Conservation (phyloP, 441 rosid species). For the Corymbia citriodora region DNA sequence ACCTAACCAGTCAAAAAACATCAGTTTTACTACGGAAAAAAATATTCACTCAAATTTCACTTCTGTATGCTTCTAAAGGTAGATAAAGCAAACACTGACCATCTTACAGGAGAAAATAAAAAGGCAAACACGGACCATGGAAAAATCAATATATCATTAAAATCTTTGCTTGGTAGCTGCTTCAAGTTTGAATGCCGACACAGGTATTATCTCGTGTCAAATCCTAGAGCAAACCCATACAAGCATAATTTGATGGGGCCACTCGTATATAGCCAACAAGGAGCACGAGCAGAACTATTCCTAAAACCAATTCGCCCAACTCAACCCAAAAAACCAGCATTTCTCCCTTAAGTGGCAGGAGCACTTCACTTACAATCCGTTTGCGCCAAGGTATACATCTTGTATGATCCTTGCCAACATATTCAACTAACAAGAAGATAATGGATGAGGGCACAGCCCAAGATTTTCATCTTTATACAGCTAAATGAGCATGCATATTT, state of each 20-base stretch:
- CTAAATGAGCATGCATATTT: not conserved
- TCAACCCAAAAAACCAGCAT: constrained; percentile 1
- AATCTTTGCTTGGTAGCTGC: not conserved
- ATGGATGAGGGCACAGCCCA: not conserved
- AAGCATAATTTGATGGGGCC: not conserved
- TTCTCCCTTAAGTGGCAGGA: not conserved
- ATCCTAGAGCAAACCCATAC: not conserved
- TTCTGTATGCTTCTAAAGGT: not conserved
- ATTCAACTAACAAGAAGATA: not conserved
- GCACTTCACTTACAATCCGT: not conserved
- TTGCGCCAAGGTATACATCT: not conserved
- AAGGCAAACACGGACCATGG: not conserved
- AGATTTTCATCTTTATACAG: not conserved
- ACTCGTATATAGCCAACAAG: not conserved
- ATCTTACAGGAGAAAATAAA: not conserved
- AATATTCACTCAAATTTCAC: not conserved
- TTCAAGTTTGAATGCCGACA: not conserved
- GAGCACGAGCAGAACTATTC: not conserved
- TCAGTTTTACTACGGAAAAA: not conserved
- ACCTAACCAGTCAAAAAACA: not conserved
- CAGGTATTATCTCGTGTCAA: not conserved
- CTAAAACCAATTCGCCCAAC: not conserved
- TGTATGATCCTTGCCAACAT: not conserved
- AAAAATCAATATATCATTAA: not conserved
- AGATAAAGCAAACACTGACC: not conserved